These are phyloP conservation scores for Lotus japonicus DNA, from an alignment of 306 rosid species.

Conservation along the genomic window DNA sequence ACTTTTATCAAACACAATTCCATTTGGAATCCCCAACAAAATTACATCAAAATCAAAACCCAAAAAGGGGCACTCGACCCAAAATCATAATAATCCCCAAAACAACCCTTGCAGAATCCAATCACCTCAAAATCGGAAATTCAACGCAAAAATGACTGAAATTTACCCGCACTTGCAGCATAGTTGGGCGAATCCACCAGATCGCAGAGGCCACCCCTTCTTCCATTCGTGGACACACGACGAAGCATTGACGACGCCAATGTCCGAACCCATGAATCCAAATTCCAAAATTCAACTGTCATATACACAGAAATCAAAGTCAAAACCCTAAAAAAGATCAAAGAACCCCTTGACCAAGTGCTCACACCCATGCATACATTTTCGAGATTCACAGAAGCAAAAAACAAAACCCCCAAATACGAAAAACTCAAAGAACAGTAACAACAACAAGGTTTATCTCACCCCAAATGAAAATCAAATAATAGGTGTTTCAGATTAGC, in stretches of 20 bases:
- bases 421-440: not conserved
- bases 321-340: constrained; percentile 41
- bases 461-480: constrained; percentile 16
- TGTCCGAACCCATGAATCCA: constrained; percentile 59
- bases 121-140: constrained; percentile 19
- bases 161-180: constrained; percentile 88
- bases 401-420: not conserved
- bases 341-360: constrained; percentile 15
- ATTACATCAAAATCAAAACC: constrained; percentile 23
- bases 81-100: constrained; percentile 21
- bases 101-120: constrained; percentile 19
- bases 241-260: constrained; percentile 55
- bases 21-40: not conserved
- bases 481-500: constrained; percentile 20
- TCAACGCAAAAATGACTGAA: not conserved
- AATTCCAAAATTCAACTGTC: constrained; percentile 36
- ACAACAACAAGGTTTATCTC: not conserved
- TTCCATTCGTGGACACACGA: constrained; percentile 70
- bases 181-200: constrained; percentile 87
- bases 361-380: constrained; percentile 23
- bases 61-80: constrained; percentile 7
- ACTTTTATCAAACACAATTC: not conserved
- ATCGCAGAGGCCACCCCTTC: constrained; percentile 85
- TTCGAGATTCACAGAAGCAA: constrained; percentile 23
- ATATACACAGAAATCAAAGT: constrained; percentile 11